A percentile compares a stretch with the other conserved stretches of the same genome.
Conservation (phyloP, 2,329 filamentous ascomycete species). For the Xylariaceae sp. region DNA sequence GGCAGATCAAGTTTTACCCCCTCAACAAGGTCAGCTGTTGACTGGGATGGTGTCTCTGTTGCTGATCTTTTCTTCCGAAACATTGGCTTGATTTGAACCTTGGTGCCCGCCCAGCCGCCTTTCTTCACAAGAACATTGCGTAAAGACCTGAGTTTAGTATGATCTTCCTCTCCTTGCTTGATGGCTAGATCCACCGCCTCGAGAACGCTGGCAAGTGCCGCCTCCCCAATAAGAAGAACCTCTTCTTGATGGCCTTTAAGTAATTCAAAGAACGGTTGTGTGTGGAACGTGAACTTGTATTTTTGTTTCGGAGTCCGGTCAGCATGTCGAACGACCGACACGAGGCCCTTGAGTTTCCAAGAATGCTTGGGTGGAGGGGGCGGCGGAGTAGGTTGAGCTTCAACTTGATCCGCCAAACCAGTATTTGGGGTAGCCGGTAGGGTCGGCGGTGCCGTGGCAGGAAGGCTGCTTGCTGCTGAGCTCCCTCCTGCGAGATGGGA, state of each 20-base stretch:
- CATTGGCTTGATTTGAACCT: conserved; percentile 99
- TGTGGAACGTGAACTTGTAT: conserved; percentile 99
- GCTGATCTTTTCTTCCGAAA: conserved; percentile 83
- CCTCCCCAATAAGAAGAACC: conserved; percentile 87
- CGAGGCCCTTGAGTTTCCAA: conserved; percentile 97
- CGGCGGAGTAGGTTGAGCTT: conserved; percentile 51
- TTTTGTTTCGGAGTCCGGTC: conserved; percentile 98
- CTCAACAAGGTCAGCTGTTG: conserved; percentile 35
- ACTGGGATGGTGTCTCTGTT: conserved; percentile 38
- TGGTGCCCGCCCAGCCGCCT: conserved; percentile 89
- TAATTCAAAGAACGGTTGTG: conserved; percentile 90
- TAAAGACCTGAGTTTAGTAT: conserved; percentile 78
- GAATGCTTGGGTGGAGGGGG: conserved; percentile 80
- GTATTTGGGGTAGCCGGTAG: conserved; percentile 35
- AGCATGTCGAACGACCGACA: conserved; percentile 92
- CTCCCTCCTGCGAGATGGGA: conserved; percentile 22
- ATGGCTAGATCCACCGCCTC: conserved; percentile 82
- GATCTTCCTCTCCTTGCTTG: conserved; percentile 77
- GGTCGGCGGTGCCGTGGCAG: conserved; percentile 39
- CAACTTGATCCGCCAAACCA: conserved; percentile 28
- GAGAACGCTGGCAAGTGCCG: conserved; percentile 83
- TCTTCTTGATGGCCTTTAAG: conserved; percentile 96
- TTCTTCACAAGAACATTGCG: conserved; percentile 89
- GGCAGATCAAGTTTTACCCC: conserved; percentile 32
- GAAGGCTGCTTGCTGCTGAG: conserved; percentile 34